Percentiles rank a stretch among this genome's conserved stretches.
Evolutionary conservation across 768 basidiomycete genomes (phyloP).

Genomic region (Podaxis mareebaensis): DNA sequence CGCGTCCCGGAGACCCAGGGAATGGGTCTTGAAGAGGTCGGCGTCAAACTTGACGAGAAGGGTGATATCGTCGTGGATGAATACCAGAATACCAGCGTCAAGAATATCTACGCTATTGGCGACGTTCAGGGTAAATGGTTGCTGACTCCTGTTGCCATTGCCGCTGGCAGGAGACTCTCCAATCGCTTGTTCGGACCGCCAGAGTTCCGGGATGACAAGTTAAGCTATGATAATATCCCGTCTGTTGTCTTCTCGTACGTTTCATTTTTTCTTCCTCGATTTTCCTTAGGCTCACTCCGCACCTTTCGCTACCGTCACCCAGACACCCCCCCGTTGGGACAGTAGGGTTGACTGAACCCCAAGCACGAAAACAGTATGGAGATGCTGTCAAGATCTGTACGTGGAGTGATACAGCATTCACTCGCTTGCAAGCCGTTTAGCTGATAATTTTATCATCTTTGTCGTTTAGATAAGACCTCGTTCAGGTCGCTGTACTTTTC

Average conservation of each 20-base stretch:
- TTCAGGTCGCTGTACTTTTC: conserved; percentile 91
- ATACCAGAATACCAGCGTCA: conserved; percentile 79
- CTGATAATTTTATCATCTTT: too few relatives aligned
- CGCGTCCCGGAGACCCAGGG: conserved; percentile 77
- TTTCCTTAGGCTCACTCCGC: background rate
- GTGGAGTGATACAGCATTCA: conserved; percentile 26
- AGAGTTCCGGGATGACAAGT: conserved; percentile 84
- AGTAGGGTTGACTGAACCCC: conserved; percentile 91
- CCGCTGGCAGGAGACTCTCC: conserved; percentile 85
- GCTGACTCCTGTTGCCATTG: conserved; percentile 96
- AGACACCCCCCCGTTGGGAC: conserved; percentile 96
- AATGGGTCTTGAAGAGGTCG: conserved; percentile 76
- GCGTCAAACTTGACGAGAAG: conserved; percentile 71
- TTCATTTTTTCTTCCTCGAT: conserved; percentile 2
- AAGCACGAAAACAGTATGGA: conserved; percentile 88
- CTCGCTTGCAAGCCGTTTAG: too few relatives aligned
- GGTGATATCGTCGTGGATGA: conserved; percentile 92
- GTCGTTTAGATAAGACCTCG: conserved; percentile 63
- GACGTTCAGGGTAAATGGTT: conserved; percentile 93
- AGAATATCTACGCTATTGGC: conserved; percentile 79
- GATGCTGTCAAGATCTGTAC: conserved; percentile 88
- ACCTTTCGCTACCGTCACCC: conserved; percentile 11
- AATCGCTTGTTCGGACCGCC: conserved; percentile 91
- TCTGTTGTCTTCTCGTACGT: conserved; percentile 96
- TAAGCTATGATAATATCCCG: conserved; percentile 87